These are phyloP conservation scores for Leishmania aethiopica DNA, from an alignment of 208 protist species.

Conservation along the genomic window DNA sequence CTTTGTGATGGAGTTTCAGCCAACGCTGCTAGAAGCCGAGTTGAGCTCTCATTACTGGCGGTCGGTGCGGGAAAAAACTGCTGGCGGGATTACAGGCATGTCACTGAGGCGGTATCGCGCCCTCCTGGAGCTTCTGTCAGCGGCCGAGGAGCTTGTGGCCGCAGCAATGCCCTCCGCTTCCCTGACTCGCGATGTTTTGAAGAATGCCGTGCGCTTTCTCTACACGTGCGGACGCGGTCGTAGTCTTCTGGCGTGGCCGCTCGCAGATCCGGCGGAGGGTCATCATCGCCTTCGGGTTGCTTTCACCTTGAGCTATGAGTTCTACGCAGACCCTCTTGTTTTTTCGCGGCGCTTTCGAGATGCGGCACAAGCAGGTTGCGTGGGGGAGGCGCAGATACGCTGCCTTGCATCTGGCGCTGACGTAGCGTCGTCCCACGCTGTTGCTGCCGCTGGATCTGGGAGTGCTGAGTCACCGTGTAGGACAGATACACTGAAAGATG, in stretches of 20 bases:
- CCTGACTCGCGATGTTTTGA: not conserved
- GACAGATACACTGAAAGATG: not conserved
- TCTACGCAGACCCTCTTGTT: not conserved
- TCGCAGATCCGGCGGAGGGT: constrained; percentile 17
- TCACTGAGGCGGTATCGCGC: not conserved
- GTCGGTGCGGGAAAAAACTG: not conserved
- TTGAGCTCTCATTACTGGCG: not conserved
- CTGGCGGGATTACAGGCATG: not conserved
- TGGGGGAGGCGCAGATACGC: not conserved
- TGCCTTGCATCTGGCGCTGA: not conserved
- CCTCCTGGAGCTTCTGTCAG: not conserved
- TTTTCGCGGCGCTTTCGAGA: no score
- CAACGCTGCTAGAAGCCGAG: not conserved
- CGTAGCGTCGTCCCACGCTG: not conserved
- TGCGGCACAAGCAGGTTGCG: not conserved
- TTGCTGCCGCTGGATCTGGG: not conserved
- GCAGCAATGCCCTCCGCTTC: not conserved
- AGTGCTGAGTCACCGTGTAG: not conserved
- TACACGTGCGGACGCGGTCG: not conserved
- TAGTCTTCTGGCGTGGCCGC: constrained; percentile 22
- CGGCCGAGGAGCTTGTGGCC: not conserved
- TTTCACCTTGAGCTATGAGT: constrained; percentile 28
- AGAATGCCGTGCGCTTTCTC: not conserved
- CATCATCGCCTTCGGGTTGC: constrained; percentile 12
- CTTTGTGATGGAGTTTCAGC: constrained; percentile 45